Evolutionary conservation across 176 grass and related monocot genomes (phyloP).

Genomic region (Poa annua): DNA sequence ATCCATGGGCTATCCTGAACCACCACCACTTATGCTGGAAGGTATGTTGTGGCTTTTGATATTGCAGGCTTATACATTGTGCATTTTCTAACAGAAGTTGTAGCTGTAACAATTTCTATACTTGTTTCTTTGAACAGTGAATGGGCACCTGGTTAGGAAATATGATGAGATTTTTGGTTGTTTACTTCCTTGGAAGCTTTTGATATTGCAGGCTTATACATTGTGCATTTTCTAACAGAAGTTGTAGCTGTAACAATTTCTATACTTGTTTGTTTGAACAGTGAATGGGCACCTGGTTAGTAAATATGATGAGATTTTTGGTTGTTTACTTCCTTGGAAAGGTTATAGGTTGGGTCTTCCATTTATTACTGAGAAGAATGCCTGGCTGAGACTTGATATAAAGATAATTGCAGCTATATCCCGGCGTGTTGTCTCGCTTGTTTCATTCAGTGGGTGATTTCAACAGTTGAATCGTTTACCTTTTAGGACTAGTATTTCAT

Average conservation of each 20-base stretch:
- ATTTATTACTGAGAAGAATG: background rate
- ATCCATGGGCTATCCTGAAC: slow-evolving; percentile 12
- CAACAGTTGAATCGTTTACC: background rate
- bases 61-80: background rate
- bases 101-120: slow-evolving; percentile 12
- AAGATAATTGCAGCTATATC: slow-evolving; percentile 7
- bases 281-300: slow-evolving; percentile 22
- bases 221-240: background rate
- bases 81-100: background rate
- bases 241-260: slow-evolving; percentile 4
- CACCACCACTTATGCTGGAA: slow-evolving; percentile 37
- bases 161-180: slow-evolving; percentile 39
- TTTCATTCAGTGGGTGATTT: slow-evolving; percentile 43
- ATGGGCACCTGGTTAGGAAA: background rate
- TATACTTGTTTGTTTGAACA: slow-evolving; percentile 19
- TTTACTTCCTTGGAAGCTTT: slow-evolving; percentile 10
- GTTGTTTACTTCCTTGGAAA: slow-evolving; percentile 18
- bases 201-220: background rate
- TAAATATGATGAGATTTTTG: slow-evolving; percentile 33
- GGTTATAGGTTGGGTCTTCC: background rate
- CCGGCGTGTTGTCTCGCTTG: slow-evolving; percentile 35
- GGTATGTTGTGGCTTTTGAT: slow-evolving; percentile 3
- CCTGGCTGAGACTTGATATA: background rate
- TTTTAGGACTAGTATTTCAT: background rate
- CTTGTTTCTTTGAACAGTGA: slow-evolving; percentile 30